Evolutionary conservation across 441 rosid species (phyloP), one percentile per base, ranked within the genome.

Genomic region (Euphorbia celastroides): DNA sequence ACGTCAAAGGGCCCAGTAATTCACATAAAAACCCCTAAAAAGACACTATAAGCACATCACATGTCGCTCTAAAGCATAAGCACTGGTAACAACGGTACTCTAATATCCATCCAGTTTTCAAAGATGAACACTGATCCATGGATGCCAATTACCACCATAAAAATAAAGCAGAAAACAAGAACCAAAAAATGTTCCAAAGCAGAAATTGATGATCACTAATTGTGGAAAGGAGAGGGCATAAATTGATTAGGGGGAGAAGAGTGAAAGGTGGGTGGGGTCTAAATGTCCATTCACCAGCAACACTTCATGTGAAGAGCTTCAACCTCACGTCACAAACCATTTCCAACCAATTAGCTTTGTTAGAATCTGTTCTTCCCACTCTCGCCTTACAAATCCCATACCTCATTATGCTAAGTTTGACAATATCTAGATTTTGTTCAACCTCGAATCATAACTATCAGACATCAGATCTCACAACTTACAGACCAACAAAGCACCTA

Each of bases 251-350:
- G 10, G 27, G 57, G 30, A 28, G 19, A 27, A 42, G 9, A 25
- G 10, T 5, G 16, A 55, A n/a, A 16, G 63, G 2, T 5, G 27
- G 48, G 28, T 68, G 51, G 48, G 51, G 54, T 48, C 8, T 14
- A 30, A 36, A 36, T 52, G 60, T 60, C 72, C 65, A 68, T 59
- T 34, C 65, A 59, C 23, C 17, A 19, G 52, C 36, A 56, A 56
- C 54, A 28, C 54, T 67, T 58, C 65, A 38, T 42, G 72, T 31
- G 69, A 34, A 52, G 64, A 54, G 32, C 65, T 36, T 50, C 60
- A 57, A 51, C 12, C 64, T 51, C 60, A 60, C 57, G 63, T 64
- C 70, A 65, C 41, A 38, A 55, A 20, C 68, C 61, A 67, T 78
- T 64, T n/a, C 46, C 71, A 64, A 51, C 50, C 61, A 38, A 7